phyloP scores from a whole-genome alignment of 768 basidiomycete species.

The Sporobolomyces phaffii region DNA sequence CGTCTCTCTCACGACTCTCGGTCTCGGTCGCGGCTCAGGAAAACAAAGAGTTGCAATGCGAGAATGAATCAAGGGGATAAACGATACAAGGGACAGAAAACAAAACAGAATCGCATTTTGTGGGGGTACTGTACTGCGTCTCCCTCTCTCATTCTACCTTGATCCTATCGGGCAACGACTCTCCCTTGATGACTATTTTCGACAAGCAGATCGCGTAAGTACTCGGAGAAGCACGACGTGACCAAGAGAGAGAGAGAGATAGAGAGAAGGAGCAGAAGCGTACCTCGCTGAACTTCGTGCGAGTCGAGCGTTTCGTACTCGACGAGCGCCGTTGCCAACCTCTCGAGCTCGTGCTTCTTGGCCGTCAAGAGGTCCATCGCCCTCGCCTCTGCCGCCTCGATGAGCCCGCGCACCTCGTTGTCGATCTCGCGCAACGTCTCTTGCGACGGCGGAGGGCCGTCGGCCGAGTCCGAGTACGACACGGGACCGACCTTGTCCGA shows the following conservation, averaged over 20 bases:
- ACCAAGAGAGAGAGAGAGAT: too few species aligned
- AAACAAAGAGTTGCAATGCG: not conserved
- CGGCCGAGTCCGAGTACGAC: slow-evolving; percentile 67
- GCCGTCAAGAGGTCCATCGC: slow-evolving; percentile 60
- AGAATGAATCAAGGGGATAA: not conserved
- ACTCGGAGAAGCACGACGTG: too few species aligned
- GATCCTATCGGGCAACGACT: slow-evolving; percentile 3
- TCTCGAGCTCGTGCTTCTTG: slow-evolving; percentile 68
- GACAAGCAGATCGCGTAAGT: not conserved
- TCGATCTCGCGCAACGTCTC: slow-evolving; percentile 78
- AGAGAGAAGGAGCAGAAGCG: not conserved
- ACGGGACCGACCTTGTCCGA: slow-evolving; percentile 57
- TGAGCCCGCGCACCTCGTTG: slow-evolving; percentile 71
- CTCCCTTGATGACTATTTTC: slow-evolving; percentile 23
- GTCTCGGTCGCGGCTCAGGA: not conserved
- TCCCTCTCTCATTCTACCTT: not conserved
- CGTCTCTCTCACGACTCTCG: not conserved
- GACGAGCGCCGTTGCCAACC: slow-evolving; percentile 79
- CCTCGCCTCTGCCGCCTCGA: slow-evolving; percentile 65
- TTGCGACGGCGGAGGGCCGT: slow-evolving; percentile 60
- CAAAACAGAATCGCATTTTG: too few species aligned
- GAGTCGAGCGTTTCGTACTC: slow-evolving; percentile 88
- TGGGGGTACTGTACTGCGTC: not conserved
- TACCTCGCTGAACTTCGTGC: slow-evolving; percentile 71
- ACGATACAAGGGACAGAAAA: not conserved